A percentile compares a stretch with the other conserved stretches of the same genome.
phyloP scores from a whole-genome alignment of 2,329 filamentous ascomycete genomes.

The Malbranchea zuffiana region DNA sequence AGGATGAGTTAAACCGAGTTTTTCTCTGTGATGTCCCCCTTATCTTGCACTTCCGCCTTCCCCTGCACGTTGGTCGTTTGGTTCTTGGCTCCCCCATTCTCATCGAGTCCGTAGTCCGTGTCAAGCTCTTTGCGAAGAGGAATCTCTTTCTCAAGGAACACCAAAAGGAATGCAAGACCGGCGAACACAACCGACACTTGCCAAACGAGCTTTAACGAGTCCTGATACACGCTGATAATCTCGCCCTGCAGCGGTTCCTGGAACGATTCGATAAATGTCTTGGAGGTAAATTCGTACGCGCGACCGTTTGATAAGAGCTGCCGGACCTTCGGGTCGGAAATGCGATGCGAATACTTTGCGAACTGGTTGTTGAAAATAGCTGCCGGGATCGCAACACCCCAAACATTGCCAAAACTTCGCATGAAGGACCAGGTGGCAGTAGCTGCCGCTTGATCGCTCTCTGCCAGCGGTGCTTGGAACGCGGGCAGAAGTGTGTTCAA shows the following conservation, averaged over 20 bases:
- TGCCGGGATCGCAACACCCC: conserved; percentile 22
- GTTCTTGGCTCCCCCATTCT: not conserved
- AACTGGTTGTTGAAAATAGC: conserved; percentile 25
- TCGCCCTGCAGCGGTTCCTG: conserved; percentile 1
- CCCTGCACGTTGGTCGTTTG: no score
- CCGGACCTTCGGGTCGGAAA: not conserved
- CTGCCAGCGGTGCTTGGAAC: conserved; percentile 21
- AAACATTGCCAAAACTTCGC: conserved; percentile 23
- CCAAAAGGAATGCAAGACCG: not conserved
- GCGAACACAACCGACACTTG: conserved; percentile 7
- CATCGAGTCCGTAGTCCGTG: conserved; percentile 3
- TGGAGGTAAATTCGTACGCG: conserved; percentile 2
- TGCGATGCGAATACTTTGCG: conserved; percentile 11
- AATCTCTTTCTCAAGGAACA: conserved; percentile 5
- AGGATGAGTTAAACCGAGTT: no score
- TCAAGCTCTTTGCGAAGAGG: conserved; percentile 6
- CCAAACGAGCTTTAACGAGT: conserved; percentile 4
- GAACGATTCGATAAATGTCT: conserved; percentile 5
- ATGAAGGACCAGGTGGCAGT: conserved; percentile 22
- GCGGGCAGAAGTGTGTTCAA: conserved; percentile 20
- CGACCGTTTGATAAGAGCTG: conserved; percentile 1
- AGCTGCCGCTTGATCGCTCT: conserved; percentile 19
- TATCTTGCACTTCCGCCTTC: no score
- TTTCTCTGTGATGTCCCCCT: no score
- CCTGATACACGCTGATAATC: conserved; percentile 1